Evolutionary conservation across 768 basidiomycete genomes (phyloP), one percentile per base, ranked within the genome.

Genomic region (Boletus barrowsii): DNA sequence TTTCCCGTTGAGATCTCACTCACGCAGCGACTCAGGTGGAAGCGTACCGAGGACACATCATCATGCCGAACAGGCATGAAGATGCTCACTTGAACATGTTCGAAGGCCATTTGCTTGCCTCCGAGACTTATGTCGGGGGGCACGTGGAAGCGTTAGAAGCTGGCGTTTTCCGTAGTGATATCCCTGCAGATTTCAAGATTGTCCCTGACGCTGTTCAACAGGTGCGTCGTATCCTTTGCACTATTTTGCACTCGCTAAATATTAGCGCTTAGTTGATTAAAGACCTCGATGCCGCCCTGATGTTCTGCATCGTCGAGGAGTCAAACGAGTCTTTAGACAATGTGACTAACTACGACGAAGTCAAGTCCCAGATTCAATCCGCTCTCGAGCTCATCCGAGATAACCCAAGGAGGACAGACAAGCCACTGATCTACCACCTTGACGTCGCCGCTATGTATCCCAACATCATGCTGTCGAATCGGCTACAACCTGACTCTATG

Each of bases 391-490:
- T 84, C 59, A 88, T 98, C 79, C 92, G 93, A 26, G 94, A 98
- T 73, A 84, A 88, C 55, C 96, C 97, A 0, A 81, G 85, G 50
- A 90, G 96, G 14, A 77, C 78, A 41, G 95, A 98, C 75, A 90
- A 86, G 13, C 97, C 97, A 0, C 83, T 98, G 58, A 98, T 99
- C 66, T 99, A 99, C 73, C 97, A 99, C 71, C 73, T 98, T 64
- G 97, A 99, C 65, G 97, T 99, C 58, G 97, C 97, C 3, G 97
- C 97, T 58, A 99, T 99, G 97, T 98, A 99, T 70, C 97, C 97
- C 53, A 99, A 98, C 72, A 98, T 99, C 83, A 99, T 99, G 97
- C 87, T 99, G 77, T 98, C 95, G 17, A 99, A 99, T 68, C 91
- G 97, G 33, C 80, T 99, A 3, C 97, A 99, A 62, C 97, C 97